Base-by-base conservation (phyloP, 768 basidiomycete species). In the Mycena rosella region DNA sequence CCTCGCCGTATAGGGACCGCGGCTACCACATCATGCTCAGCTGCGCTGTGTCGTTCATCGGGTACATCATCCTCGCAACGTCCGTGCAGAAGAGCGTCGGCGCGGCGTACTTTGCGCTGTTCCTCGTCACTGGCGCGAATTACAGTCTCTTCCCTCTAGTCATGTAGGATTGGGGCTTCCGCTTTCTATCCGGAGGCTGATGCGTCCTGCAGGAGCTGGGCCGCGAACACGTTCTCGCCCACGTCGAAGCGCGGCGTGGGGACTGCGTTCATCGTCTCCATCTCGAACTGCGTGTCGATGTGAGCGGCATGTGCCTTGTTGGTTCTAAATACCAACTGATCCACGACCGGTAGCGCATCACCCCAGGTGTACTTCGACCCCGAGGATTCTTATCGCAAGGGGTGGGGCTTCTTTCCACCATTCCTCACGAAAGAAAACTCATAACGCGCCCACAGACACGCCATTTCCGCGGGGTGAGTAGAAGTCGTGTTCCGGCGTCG, bases 201-300 rank as follows among this genome's bases (percentile, higher is more conserved):
- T 29, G 36, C 57, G 40, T 6, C n/a, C 42, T n/a, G 38, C 65
- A 88, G 87, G 86, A 86, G 85, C 72, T 89, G 87, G 87, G 87
- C 87, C 18, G 85, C 87, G 7, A 88, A 88, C 71, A 78, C 82
- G 1, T 87, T 89, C 73, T 85, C 87, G 8, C 87, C 87, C 14
- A 89, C 87, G 10, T 86, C 86, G 1, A 89, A 89, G 72, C 82
- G 87, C 29, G 87, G 87, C 44, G 87, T 87, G 56, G 87, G 87
- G 5, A 88, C 87, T 1, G 87, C 87, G 4, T 88, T 89, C 72
- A 85, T 88, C 48, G 86, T 88, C 26, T 88, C 87, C 2, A 84
- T 89, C 49, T 86, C 86, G 22, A 89, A 87, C 71, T 85, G 84
- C 68, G 80, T 89, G 15, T 88, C 86, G 5, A 88, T 87, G 86